A percentile compares a stretch with the other conserved stretches of the same genome.
phyloP scores from a whole-genome alignment of 2,329 filamentous ascomycete genomes.

The Cladosporium sp. region DNA sequence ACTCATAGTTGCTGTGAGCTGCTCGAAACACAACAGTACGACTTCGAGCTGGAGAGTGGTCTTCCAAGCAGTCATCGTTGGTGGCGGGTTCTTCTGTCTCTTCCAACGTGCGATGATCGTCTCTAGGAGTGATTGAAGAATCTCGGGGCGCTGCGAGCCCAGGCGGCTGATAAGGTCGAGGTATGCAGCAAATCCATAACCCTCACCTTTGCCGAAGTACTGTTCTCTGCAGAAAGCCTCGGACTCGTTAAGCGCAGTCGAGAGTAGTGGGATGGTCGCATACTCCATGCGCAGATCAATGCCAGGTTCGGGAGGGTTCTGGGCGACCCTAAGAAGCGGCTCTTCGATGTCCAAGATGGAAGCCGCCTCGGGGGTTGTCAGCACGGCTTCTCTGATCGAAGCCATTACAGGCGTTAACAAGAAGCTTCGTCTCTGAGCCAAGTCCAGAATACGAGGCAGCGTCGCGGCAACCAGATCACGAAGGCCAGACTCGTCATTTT shows the following conservation, averaged over 20 bases:
- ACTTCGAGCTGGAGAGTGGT: slow-evolving; percentile 45
- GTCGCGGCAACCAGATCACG: slow-evolving; percentile 9
- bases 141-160: slow-evolving; percentile 17
- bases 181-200: slow-evolving; percentile 41
- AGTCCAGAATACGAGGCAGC: slow-evolving; percentile 17
- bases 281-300: slow-evolving; percentile 45
- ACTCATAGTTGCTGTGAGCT: slow-evolving; percentile 19
- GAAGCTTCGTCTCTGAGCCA: slow-evolving; percentile 28
- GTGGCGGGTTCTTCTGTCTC: slow-evolving; percentile 39
- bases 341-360: slow-evolving; percentile 35
- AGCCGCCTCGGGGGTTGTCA: slow-evolving; percentile 26
- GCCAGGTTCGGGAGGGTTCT: slow-evolving; percentile 38
- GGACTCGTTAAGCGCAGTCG: slow-evolving; percentile 26
- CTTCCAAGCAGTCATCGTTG: slow-evolving; percentile 46
- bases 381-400: slow-evolving; percentile 21
- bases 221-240: slow-evolving; percentile 31
- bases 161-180: slow-evolving; percentile 43
- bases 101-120: slow-evolving; percentile 34
- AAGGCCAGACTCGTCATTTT: neutral
- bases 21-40: slow-evolving; percentile 41
- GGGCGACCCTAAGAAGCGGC: slow-evolving; percentile 37
- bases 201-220: slow-evolving; percentile 43
- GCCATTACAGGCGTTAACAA: slow-evolving; percentile 27
- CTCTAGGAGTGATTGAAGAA: slow-evolving; percentile 31
- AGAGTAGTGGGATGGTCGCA: slow-evolving; percentile 31